phyloP scores from a whole-genome alignment of 495 filamentous ascomycete species.

The Durotheca rogersii region DNA sequence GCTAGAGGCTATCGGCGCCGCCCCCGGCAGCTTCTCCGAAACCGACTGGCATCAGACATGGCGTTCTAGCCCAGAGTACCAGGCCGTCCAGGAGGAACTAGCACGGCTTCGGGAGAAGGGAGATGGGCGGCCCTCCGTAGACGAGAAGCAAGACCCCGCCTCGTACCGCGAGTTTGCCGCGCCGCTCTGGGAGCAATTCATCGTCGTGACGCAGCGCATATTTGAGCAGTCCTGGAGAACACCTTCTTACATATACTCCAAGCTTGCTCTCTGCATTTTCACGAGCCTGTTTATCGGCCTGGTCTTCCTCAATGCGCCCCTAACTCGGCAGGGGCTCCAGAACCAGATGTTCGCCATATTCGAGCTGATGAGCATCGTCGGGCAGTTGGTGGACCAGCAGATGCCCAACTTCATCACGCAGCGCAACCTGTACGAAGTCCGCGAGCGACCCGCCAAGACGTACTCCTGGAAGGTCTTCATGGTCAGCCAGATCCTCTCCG shows the following conservation, averaged over 20 bases:
- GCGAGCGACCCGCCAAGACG: slow-evolving; percentile 77
- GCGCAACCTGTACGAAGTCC: slow-evolving; percentile 75
- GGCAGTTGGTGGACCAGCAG: slow-evolving; percentile 71
- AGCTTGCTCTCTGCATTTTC: slow-evolving; percentile 52
- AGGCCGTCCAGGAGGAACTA: slow-evolving; percentile 65
- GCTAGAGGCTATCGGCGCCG: slow-evolving; percentile 87
- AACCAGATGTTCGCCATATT: slow-evolving; percentile 88
- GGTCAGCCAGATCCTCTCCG: slow-evolving; percentile 69
- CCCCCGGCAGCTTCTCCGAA: slow-evolving; percentile 69
- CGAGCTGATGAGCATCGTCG: slow-evolving; percentile 73
- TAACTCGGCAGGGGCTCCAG: slow-evolving; percentile 72
- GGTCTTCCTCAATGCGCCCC: slow-evolving; percentile 72
- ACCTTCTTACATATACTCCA: slow-evolving; percentile 79
- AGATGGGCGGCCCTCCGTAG: slow-evolving; percentile 36
- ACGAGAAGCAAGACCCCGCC: slow-evolving; percentile 43
- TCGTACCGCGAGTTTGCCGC: slow-evolving; percentile 38
- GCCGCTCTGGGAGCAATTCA: slow-evolving; percentile 56
- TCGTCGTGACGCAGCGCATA: slow-evolving; percentile 58
- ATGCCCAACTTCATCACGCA: slow-evolving; percentile 81
- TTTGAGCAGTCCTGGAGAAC: slow-evolving; percentile 90
- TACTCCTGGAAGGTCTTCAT: slow-evolving; percentile 86
- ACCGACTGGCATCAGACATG: slow-evolving; percentile 83
- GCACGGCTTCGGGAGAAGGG: slow-evolving; percentile 61
- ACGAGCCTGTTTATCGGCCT: slow-evolving; percentile 75
- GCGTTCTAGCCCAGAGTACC: slow-evolving; percentile 70